Base-by-base conservation (phyloP, 257 asterid genomes). In the Penstemon davidsonii region DNA sequence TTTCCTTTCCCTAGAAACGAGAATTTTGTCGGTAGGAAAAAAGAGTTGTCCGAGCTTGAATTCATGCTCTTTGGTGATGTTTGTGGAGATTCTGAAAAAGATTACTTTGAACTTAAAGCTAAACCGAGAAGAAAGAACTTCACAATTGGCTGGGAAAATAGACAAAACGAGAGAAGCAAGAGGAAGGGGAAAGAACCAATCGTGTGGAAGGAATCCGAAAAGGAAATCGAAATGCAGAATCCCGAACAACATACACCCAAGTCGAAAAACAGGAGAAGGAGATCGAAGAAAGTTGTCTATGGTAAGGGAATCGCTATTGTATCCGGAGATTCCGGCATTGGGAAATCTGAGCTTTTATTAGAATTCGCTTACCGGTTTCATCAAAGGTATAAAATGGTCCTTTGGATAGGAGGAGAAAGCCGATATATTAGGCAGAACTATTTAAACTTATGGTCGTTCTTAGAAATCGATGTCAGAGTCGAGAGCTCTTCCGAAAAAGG, bases 301-400 rank as follows among this genome's bases (percentile, higher is more conserved):
- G 95, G 97, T 1, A 91, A 88, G 78, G 97, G 97, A 51, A 88
- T 91, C 42, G 91, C 96, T 11, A 83, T 93, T 64, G 83, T 91
- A 36, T 82, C 96, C 0, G 96, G 97, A 37, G 97, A 91, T 8
- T 69, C 95, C 0, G 96, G 97, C 5, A 86, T 91, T 19, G 97
- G 97, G 64, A 91, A 91, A 75, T 85, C 97, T 1, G 96, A 91
- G 75, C 86, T 91, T 37, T 82, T 91, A 64, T 82, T 91, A 25
- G 95, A 91, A 75, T 91, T 82, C 9, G 96, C 97, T 3, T 83
- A 88, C 76, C 78, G 82, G 59, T 83, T 75, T 76, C 95, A 85
- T 67, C 96, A 88, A 72, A 81, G 88, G 73, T 91, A 91, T 65
- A 91, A 91, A 64, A 86, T 88, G 97, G 85, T 91, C 50, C 74